Evolutionary conservation across 1,139 yeast genomes (phyloP), one percentile per base, ranked within the genome.

Genomic region (Blastobotrys proliferans): DNA sequence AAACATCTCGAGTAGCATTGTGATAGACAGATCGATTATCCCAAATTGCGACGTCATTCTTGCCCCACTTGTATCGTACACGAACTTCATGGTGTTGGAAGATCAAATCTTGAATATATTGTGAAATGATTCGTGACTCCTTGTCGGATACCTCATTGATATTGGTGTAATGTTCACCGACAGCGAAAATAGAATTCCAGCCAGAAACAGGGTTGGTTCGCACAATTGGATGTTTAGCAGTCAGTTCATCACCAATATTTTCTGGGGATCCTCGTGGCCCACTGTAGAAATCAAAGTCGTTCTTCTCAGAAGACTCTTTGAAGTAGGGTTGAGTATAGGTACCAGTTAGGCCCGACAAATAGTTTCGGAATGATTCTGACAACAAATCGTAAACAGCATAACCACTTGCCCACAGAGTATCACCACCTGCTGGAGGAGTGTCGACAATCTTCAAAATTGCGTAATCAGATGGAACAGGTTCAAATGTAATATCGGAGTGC

Each of bases 21-120:
- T 62, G 67, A 47, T 52, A 57, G 9, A 61, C 58, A 34, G 58
- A 51, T 34, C 67, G 52, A 52, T 62, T 62, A 44, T 62, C 67
- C 67, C 67, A 62, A 26, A 62, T 49, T 6, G 62, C 85, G 38
- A 81, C 78, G 6, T 85, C 76, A 40, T 73, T 69, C 27, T 73
- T 73, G 51, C 72, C 75, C 79, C 81, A 79, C 41, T 60, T 64
- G 42, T 74, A 76, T 51, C 84, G 68, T 19, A 77, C 63, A 25
- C 50, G 50, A 38, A 46, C 41, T 17, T 47, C 53, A 26, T 51
- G 54, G 25, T 43, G 29, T 18, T 40, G 36, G 36, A 50, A 31
- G 21, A 50, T 44, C 19, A 50, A 28, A 21, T 50, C 46, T 22
- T 46, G 44, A 26, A 51, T 42, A 33, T 50, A 51, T 17, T 44